Conservation (phyloP, 805 yeast genomes). For the Nakazawaea pomicola region DNA sequence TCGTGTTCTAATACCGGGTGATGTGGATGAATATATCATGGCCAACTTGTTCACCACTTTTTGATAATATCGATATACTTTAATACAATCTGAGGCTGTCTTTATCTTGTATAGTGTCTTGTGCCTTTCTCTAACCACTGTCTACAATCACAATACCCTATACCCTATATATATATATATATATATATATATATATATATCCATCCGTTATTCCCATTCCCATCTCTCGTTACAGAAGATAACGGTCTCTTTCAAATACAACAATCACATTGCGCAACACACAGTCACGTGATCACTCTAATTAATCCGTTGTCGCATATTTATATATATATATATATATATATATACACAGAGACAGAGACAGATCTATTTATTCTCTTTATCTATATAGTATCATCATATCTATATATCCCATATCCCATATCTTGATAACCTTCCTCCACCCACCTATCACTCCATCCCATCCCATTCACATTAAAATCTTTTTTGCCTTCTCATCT, state of each 20-base stretch:
- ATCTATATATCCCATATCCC: too few species aligned
- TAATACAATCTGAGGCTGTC: constrained; percentile 27
- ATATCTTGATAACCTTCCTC: too few species aligned
- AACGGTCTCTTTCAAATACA: too few species aligned
- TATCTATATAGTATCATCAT: too few species aligned
- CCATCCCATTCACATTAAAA: too few species aligned
- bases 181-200: background rate
- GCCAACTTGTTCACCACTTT: constrained; percentile 29
- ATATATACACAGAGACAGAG: too few species aligned
- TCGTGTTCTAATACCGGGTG: constrained; percentile 24
- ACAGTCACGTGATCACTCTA: background rate
- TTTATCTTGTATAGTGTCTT: background rate
- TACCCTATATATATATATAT: background rate
- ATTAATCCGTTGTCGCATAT: background rate
- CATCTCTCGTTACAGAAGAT: background rate
- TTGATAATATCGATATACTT: constrained; percentile 23
- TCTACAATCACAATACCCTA: background rate
- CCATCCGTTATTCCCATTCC: too few species aligned
- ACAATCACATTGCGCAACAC: background rate
- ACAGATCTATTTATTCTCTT: too few species aligned
- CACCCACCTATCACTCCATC: too few species aligned
- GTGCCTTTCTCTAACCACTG: background rate
- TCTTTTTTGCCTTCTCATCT: too few species aligned
- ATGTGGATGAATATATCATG: constrained; percentile 30
- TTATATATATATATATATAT: too few species aligned